Conservation (phyloP, 2,329 filamentous ascomycete genomes). For the Cladosporium cucumerinum region DNA sequence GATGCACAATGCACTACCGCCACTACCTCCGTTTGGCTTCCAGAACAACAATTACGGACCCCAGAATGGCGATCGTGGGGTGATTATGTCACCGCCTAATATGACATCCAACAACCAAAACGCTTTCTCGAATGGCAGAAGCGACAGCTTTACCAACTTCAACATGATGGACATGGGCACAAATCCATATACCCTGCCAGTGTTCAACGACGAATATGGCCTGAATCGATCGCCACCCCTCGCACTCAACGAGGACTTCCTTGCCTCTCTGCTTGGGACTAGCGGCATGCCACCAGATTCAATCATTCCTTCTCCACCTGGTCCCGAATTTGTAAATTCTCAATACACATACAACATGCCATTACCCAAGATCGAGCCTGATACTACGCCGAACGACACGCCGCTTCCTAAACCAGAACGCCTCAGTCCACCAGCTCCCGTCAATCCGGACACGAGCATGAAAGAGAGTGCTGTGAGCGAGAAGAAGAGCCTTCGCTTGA, state of each 20-base stretch:
- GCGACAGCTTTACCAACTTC: slow-evolving; percentile 28
- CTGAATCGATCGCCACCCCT: slow-evolving; percentile 78
- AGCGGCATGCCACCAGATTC: slow-evolving; percentile 19
- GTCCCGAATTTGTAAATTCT: slow-evolving; percentile 15
- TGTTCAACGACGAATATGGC: slow-evolving; percentile 74
- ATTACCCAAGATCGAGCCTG: slow-evolving; percentile 27
- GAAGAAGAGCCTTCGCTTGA: slow-evolving; percentile 73
- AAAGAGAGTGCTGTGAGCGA: slow-evolving; percentile 81
- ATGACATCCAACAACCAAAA: slow-evolving; percentile 23
- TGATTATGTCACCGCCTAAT: slow-evolving; percentile 26
- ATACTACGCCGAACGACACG: slow-evolving; percentile 15
- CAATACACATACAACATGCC: slow-evolving; percentile 20
- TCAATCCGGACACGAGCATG: slow-evolving; percentile 66
- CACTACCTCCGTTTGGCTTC: slow-evolving; percentile 29
- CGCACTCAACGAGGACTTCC: slow-evolving; percentile 28
- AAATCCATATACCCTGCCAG: slow-evolving; percentile 66
- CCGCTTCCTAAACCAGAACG: slow-evolving; percentile 6
- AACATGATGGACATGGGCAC: slow-evolving; percentile 43
- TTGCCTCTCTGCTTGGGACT: slow-evolving; percentile 25
- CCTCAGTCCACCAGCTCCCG: slow-evolving; percentile 16
- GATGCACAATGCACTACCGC: slow-evolving; percentile 22
- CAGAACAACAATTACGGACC: slow-evolving; percentile 18
- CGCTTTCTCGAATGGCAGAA: slow-evolving; percentile 20
- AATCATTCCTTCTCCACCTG: slow-evolving; percentile 24
- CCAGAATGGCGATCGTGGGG: slow-evolving; percentile 18